Base-by-base conservation (phyloP, 805 yeast species). In the Candida adriatica region DNA sequence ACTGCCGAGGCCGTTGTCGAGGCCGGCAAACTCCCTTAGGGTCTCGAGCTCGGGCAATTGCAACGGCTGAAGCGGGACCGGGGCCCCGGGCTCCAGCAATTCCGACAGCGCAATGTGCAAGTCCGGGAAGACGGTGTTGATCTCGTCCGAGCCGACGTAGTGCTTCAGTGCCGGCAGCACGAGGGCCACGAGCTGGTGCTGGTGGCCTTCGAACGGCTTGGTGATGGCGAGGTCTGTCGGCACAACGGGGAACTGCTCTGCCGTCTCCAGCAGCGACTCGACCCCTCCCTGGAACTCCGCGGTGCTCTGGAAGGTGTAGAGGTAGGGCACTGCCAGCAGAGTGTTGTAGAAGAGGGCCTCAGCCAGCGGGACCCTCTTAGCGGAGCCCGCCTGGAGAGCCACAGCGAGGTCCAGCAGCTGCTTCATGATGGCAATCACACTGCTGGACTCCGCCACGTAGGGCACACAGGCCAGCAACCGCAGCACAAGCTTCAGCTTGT, bases 381-480 rank as follows among this genome's bases (percentile, higher is more conserved):
- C 53, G 23, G 53, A 38, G 6, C 38, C 41, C 4, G 51, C 40
- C 49, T 79, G 84, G 35, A 82, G 58, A 2, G 68, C 75, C 25
- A 75, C 62, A 1, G 88, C 72, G 21, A 70, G 48, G 5, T 61
- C 58, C 37, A 84, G 56, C 16, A 85, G 62, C 38, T 70, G 73
- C 31, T 57, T 62, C 45, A 75, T 69, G 5, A 83, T 54, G 21
- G 57, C 61, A n/a, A 59, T 37, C 5, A 72, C 43, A 18, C 68
- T 73, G 21, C 68, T 69, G 16, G 69, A 73, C 5, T 58, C 55
- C 29, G 85, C 56, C 19, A 86, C 70, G 4, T 86, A 81, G 1
- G 76, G 54, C 41, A 87, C 58, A 4, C 79, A 55, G 0, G 86
- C 75, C 41, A 85, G 59, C 41, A 87, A 76, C 48, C 95, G 73